A percentile compares a stretch with the other conserved stretches of the same genome.
Conservation (phyloP, 768 basidiomycete species). For the Mycena floridula region DNA sequence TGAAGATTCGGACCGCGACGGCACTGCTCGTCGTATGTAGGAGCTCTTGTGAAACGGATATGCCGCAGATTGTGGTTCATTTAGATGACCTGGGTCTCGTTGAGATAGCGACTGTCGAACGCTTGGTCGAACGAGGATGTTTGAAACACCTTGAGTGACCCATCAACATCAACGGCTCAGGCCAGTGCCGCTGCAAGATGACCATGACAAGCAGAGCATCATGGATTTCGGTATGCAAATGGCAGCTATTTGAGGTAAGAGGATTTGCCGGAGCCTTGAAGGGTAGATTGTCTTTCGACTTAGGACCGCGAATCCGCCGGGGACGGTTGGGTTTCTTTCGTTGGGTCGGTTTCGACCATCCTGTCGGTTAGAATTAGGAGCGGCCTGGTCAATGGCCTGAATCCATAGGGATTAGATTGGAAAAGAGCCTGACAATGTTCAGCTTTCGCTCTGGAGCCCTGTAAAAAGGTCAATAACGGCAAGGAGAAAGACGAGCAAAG, state of each 20-base stretch:
- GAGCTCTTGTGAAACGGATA: constrained; percentile 36
- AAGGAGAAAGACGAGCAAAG: constrained; percentile 1
- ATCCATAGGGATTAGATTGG: constrained; percentile 11
- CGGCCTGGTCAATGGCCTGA: too few relatives aligned
- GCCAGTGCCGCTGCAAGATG: constrained; percentile 2
- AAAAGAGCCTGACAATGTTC: constrained; percentile 52
- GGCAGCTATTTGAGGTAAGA: too few relatives aligned
- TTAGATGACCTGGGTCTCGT: too few relatives aligned
- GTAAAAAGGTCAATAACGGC: constrained; percentile 10
- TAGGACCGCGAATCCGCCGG: constrained; percentile 23
- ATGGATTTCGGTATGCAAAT: constrained; percentile 41
- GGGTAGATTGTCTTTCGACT: constrained; percentile 9
- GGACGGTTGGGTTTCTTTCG: too few relatives aligned
- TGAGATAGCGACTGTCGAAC: too few relatives aligned
- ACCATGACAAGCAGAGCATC: constrained; percentile 15
- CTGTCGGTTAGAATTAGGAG: too few relatives aligned
- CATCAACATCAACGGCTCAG: constrained; percentile 13
- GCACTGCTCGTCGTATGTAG: constrained; percentile 22
- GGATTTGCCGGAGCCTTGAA: too few relatives aligned
- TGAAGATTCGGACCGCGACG: constrained; percentile 45
- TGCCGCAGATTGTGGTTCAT: constrained; percentile 34
- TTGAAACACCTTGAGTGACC: constrained; percentile 16
- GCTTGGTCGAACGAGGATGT: too few relatives aligned
- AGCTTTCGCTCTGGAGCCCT: constrained; percentile 81
- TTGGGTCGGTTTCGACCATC: too few relatives aligned